Evolutionary conservation across 768 basidiomycete genomes (phyloP).

Genomic region (Lactarius indigo): DNA sequence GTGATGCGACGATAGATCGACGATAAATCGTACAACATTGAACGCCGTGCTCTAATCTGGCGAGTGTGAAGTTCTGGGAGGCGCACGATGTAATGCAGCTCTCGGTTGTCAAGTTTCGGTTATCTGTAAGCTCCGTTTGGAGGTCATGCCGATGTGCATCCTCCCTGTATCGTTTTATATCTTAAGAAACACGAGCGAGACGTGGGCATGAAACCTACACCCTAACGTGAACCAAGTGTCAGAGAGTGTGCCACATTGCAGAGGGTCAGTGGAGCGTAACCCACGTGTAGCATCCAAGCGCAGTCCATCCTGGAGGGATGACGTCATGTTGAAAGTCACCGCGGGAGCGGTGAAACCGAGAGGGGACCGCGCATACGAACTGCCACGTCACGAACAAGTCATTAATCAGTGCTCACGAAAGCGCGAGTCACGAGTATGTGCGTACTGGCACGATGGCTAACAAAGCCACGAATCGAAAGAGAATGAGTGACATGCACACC

Average conservation of each 20-base stretch:
- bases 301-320: slow-evolving; percentile 55
- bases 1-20: neutral
- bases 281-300: slow-evolving; percentile 61
- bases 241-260: slow-evolving; percentile 25
- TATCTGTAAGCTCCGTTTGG: slow-evolving; percentile 38
- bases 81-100: slow-evolving; percentile 60
- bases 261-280: slow-evolving; percentile 20
- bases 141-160: slow-evolving; percentile 62
- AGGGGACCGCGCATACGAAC: neutral
- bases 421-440: too few relatives aligned
- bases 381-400: neutral
- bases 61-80: slow-evolving; percentile 55
- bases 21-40: slow-evolving; percentile 44
- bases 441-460: slow-evolving; percentile 1
- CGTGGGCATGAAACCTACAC: slow-evolving; percentile 36
- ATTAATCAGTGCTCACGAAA: neutral
- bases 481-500: slow-evolving; percentile 8
- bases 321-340: slow-evolving; percentile 15
- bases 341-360: neutral
- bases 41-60: slow-evolving; percentile 61
- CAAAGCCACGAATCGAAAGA: slow-evolving; percentile 7
- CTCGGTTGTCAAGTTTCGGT: slow-evolving; percentile 50
- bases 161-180: slow-evolving; percentile 37
- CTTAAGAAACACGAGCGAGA: neutral
- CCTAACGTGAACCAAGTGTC: slow-evolving; percentile 38